These are phyloP conservation scores for Eucalyptus tenuipes DNA, from an alignment of 345 rosid species.

Conservation along the genomic window DNA sequence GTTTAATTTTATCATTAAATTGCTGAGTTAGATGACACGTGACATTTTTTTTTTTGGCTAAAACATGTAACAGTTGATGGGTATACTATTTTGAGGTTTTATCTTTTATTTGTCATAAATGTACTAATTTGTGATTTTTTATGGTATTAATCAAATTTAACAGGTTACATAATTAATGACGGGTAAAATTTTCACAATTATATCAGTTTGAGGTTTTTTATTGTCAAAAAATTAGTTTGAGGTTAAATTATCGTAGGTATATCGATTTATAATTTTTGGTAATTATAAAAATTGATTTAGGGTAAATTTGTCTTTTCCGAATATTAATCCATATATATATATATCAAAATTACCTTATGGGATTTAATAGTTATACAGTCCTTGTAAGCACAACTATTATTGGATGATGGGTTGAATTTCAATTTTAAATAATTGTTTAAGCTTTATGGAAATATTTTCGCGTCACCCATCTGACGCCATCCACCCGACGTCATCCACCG, in stretches of 20 bases:
- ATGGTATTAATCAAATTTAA: fast-evolving
- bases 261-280: fast-evolving
- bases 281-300: fast-evolving
- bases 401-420: no score
- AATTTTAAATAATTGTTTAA: no score
- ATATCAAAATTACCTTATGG: no score
- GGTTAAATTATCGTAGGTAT: fast-evolving
- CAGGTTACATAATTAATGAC: fast-evolving
- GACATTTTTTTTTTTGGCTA: no score
- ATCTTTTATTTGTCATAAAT: fast-evolving
- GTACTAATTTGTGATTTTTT: fast-evolving
- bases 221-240: fast-evolving
- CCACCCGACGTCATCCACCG: neutral
- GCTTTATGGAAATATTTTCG: no score
- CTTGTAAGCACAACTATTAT: neutral
- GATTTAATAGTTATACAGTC: neutral
- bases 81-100: fast-evolving
- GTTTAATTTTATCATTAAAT: no score
- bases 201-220: fast-evolving
- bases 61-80: fast-evolving
- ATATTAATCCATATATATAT: no score
- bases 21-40: fast-evolving
- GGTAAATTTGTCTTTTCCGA: fast-evolving
- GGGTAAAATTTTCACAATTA: fast-evolving
- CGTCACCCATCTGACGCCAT: neutral